These are phyloP conservation scores for Mallotus nudiflorus DNA, from an alignment of 345 rosid genomes.

Conservation along the genomic window DNA sequence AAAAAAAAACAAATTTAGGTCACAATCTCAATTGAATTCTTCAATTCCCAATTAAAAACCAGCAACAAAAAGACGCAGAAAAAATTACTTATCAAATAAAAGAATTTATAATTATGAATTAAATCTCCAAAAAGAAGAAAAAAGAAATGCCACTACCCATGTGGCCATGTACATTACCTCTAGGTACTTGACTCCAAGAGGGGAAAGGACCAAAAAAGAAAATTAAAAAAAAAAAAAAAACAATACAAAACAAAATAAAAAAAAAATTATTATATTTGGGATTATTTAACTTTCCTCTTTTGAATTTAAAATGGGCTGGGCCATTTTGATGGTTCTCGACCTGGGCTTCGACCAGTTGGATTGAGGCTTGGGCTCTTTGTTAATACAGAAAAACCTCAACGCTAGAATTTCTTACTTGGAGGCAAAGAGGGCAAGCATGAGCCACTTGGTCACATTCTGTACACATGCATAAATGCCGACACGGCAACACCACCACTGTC, in stretches of 20 bases:
- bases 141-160: slow-evolving; percentile 37
- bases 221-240: neutral
- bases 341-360: neutral
- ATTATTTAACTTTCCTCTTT: slow-evolving; percentile 13
- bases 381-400: slow-evolving; percentile 62
- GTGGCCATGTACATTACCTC: slow-evolving; percentile 51
- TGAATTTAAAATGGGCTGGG: neutral
- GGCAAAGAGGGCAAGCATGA: slow-evolving; percentile 78
- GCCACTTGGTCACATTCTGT: slow-evolving; percentile 62
- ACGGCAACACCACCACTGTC: slow-evolving; percentile 79
- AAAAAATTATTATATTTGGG: neutral
- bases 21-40: no score
- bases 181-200: slow-evolving; percentile 7
- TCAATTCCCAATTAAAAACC: neutral
- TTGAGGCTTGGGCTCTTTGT: neutral
- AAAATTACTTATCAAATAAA: slow-evolving; percentile 27
- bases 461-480: slow-evolving; percentile 85
- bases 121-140: neutral
- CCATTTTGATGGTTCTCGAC: no score
- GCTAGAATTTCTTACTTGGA: slow-evolving; percentile 55
- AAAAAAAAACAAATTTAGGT: no score
- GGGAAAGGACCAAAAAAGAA: neutral
- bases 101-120: slow-evolving; percentile 51
- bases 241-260: neutral
- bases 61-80: neutral